phyloP scores from a whole-genome alignment of 352 stramenopile genomes.

The Globisporangium mamillatum region DNA sequence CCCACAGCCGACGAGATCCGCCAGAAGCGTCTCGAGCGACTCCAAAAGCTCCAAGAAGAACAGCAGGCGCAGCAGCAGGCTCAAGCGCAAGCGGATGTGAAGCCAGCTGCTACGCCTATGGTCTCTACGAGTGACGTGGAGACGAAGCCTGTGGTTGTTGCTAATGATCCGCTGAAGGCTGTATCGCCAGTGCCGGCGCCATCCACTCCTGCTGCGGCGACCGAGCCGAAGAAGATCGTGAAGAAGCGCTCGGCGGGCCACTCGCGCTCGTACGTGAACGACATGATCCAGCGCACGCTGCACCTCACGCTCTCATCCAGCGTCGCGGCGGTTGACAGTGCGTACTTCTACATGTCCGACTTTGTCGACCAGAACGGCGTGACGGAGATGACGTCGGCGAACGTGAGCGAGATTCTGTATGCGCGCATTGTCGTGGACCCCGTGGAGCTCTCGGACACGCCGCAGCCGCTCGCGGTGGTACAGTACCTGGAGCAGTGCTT shows the following conservation, averaged over 20 bases:
- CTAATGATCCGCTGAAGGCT: background rate
- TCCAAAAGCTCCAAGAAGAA: slow-evolving; percentile 59
- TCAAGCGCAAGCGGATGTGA: background rate
- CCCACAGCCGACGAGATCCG: slow-evolving; percentile 48
- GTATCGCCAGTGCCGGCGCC: background rate
- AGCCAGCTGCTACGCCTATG: background rate
- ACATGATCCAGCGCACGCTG: slow-evolving; percentile 71
- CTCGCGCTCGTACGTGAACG: slow-evolving; percentile 62
- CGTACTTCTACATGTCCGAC: slow-evolving; percentile 44
- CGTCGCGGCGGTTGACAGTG: slow-evolving; percentile 23
- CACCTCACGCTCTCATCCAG: slow-evolving; percentile 53
- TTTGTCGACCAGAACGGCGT: slow-evolving; percentile 22
- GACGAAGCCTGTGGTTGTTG: background rate
- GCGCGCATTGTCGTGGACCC: slow-evolving; percentile 63
- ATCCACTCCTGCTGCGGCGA: background rate
- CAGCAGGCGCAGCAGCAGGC: slow-evolving; percentile 18
- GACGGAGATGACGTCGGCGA: slow-evolving; percentile 29
- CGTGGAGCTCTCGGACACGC: slow-evolving; percentile 38
- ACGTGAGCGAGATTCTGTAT: slow-evolving; percentile 71
- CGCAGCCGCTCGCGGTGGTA: slow-evolving; percentile 57
- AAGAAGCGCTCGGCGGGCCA: slow-evolving; percentile 21
- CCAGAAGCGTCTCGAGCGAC: slow-evolving; percentile 47
- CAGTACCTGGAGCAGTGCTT: slow-evolving; percentile 76
- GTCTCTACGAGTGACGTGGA: background rate
- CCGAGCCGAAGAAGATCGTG: slow-evolving; percentile 27